A percentile compares a stretch with the other conserved stretches of the same genome.
phyloP scores from a whole-genome alignment of 495 filamentous ascomycete genomes.

The Penicillium bialowiezense region DNA sequence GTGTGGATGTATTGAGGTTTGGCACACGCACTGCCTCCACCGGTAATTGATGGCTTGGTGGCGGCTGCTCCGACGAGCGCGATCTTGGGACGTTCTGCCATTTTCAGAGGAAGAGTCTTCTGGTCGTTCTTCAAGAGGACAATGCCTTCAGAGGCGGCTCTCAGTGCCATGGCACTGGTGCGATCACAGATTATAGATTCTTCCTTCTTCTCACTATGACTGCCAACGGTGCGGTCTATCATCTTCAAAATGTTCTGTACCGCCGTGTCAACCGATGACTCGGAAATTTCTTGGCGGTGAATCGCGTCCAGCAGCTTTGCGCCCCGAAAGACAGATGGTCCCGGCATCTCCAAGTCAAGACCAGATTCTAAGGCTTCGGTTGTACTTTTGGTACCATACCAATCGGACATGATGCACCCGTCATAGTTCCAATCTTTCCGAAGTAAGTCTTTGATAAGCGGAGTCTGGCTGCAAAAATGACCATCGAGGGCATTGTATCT shows the following conservation, averaged over 20 bases:
- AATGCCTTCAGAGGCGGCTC: neutral
- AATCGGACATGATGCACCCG: neutral
- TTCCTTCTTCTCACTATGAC: neutral
- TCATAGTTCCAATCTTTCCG: neutral
- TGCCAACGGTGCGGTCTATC: neutral
- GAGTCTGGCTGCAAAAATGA: neutral
- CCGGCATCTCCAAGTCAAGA: neutral
- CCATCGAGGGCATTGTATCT: neutral
- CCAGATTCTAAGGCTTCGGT: neutral
- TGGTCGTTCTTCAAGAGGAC: neutral
- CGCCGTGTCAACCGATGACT: neutral
- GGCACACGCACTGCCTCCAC: conserved; percentile 2
- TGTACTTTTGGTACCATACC: neutral
- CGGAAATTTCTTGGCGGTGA: neutral
- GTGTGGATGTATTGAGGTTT: conserved; percentile 2
- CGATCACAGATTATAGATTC: neutral
- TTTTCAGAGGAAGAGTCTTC: neutral
- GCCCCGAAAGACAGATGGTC: neutral
- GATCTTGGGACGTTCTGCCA: neutral
- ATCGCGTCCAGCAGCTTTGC: neutral
- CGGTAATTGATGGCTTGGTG: neutral
- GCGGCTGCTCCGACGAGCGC: neutral
- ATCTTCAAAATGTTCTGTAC: neutral
- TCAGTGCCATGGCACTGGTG: neutral
- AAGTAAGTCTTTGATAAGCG: neutral